Base-by-base conservation (phyloP, 345 rosid genomes). In the Euclidium syriacum region DNA sequence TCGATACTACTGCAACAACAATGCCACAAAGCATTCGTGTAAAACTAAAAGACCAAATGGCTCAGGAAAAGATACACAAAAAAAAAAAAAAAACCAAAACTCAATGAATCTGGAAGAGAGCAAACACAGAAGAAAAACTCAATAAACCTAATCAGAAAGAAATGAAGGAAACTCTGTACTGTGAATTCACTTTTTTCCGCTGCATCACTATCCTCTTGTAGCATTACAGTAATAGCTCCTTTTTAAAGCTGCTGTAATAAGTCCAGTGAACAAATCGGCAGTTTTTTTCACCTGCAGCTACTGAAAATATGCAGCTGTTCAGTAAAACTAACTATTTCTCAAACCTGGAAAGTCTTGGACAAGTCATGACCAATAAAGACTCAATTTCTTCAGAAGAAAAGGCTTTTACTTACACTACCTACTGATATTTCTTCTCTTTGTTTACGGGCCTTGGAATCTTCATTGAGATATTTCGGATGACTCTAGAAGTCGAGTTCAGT, bases 401-500 rank as follows among this genome's bases (percentile, higher is more conserved):
- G 26, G 52, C 78, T 71, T n/a, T n/a, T 76, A 82, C 35, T 62
- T 53, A 36, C 51, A 43, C 43, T 62, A 53, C 80, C 92, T 90
- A 88, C 65, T 78, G 80, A 53, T 61, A 74, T 79, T 87, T 95
- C 83, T 87, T 88, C 53, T 75, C 85, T 79, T 84, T 90, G 64
- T 34, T 73, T 56, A 78, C 34, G 26, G 80, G 77, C 32, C 77
- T 10, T 0, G 80, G 80, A 69, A 84, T 58, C 75, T 79, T 87
- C 81, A 59, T 81, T 42, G 79, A 72, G 41, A 81, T 12, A 35
- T 19, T 77, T 64, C 79, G 81, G 58, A 86, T 59, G 24, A 76
- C 41, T 73, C 52, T 78, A 39, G 77, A 73, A 9, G 78, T 51
- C 24, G 75, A 66, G 16, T 57, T 62, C 49, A 94, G 68, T 77